Conservation (phyloP, 495 filamentous ascomycete genomes). For the Staphylotrichum longicolle region DNA sequence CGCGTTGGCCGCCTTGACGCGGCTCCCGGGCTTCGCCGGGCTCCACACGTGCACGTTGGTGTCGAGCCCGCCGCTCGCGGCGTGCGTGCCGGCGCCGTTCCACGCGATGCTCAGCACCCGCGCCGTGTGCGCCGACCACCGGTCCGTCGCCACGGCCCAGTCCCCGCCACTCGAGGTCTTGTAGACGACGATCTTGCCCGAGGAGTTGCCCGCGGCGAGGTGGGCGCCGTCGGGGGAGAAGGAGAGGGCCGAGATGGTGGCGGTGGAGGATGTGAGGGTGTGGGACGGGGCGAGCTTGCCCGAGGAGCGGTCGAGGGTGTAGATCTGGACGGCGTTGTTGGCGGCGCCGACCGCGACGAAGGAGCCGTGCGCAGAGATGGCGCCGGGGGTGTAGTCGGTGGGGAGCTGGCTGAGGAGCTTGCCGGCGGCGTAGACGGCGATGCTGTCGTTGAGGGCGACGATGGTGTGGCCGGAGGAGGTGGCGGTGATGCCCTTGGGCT, state of each 20-base stretch:
- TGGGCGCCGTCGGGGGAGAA: slow-evolving; percentile 73
- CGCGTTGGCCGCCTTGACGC: slow-evolving; percentile 75
- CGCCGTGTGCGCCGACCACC: slow-evolving; percentile 92
- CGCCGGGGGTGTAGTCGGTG: slow-evolving; percentile 58
- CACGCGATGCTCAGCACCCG: slow-evolving; percentile 80
- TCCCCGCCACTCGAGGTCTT: slow-evolving; percentile 44
- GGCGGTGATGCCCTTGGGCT: slow-evolving; percentile 53
- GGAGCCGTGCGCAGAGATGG: slow-evolving; percentile 63
- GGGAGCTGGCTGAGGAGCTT: slow-evolving; percentile 49
- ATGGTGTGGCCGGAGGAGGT: slow-evolving; percentile 47
- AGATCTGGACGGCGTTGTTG: slow-evolving; percentile 69
- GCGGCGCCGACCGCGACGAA: slow-evolving; percentile 75
- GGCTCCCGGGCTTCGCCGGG: slow-evolving; percentile 73
- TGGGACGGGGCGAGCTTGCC: slow-evolving; percentile 44
- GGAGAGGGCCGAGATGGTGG: slow-evolving; percentile 63
- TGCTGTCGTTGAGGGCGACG: slow-evolving; percentile 62
- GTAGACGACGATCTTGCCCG: slow-evolving; percentile 82
- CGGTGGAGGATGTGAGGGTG: slow-evolving; percentile 52
- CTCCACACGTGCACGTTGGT: slow-evolving; percentile 93
- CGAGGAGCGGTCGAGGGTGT: slow-evolving; percentile 54
- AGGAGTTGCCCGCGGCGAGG: slow-evolving; percentile 77
- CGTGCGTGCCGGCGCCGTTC: slow-evolving; percentile 70
- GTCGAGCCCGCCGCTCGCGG: slow-evolving; percentile 81
- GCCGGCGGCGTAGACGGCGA: slow-evolving; percentile 63
- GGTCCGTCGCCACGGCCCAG: slow-evolving; percentile 62